A percentile compares a stretch with the other conserved stretches of the same genome.
Conservation (phyloP, 2,329 filamentous ascomycete genomes). For the Metarhizium album region DNA sequence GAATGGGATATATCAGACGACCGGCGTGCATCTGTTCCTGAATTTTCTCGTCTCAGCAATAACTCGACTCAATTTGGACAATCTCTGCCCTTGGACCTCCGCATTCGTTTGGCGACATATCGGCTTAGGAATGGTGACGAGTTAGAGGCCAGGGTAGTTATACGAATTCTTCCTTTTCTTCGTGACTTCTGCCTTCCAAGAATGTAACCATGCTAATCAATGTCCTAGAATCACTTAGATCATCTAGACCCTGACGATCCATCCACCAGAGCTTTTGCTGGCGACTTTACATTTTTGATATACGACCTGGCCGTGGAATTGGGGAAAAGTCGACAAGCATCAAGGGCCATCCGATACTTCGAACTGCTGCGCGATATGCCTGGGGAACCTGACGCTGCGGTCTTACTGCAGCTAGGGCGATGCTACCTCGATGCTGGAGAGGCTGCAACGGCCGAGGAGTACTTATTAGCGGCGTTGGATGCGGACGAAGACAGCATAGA, state of each 20-base stretch:
- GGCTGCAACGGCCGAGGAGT: constrained; percentile 61
- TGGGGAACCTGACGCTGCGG: constrained; percentile 38
- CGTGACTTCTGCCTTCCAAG: not conserved
- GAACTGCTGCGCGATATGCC: constrained; percentile 39
- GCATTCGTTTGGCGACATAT: constrained; percentile 74
- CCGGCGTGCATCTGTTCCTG: constrained; percentile 51
- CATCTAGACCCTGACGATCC: constrained; percentile 56
- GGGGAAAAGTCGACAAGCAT: constrained; percentile 15
- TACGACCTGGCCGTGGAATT: constrained; percentile 50
- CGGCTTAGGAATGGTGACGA: constrained; percentile 60
- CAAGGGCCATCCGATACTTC: constrained; percentile 43
- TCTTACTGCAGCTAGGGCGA: constrained; percentile 46
- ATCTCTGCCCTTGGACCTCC: constrained; percentile 68
- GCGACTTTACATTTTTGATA: constrained; percentile 69
- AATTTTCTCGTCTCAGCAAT: constrained; percentile 47
- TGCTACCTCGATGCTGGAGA: constrained; percentile 59
- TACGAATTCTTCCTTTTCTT: not conserved
- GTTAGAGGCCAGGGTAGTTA: constrained; percentile 62
- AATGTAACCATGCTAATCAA: constrained; percentile 8
- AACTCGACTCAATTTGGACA: constrained; percentile 54
- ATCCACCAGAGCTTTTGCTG: constrained; percentile 35
- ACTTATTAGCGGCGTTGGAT: constrained; percentile 64
- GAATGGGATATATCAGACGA: constrained; percentile 76
- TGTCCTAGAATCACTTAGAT: constrained; percentile 48
- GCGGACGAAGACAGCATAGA: constrained; percentile 62